A percentile compares a stretch with the other conserved stretches of the same genome.
Conservation (phyloP, 139 green algal species). For the Microglena sp. region DNA sequence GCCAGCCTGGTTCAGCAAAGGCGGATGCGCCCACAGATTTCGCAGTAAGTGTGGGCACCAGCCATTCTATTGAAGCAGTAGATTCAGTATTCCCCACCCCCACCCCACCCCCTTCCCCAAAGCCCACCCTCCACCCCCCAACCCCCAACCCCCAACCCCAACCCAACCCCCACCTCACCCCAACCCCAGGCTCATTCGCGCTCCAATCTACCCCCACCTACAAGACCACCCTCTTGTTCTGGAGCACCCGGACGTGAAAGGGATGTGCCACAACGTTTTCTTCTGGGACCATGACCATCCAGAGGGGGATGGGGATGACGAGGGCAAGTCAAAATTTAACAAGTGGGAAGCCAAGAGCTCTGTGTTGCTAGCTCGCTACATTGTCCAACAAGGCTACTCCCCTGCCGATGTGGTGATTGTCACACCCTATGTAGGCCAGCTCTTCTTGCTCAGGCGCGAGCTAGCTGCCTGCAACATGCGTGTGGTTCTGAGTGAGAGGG, state of each 20-base stretch:
- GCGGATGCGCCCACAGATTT: conserved; percentile 57
- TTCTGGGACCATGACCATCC: conserved; percentile 50
- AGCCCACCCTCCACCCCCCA: too few relatives aligned
- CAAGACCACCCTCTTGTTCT: conserved; percentile 30
- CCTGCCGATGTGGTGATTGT: conserved; percentile 54
- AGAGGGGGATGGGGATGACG: conserved; percentile 39
- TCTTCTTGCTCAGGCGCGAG: conserved; percentile 30
- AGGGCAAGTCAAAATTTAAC: conserved; percentile 53
- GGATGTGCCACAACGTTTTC: conserved; percentile 42
- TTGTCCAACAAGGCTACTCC: conserved; percentile 55
- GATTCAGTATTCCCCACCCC: too few relatives aligned
- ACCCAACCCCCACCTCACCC: too few relatives aligned
- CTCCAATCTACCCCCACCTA: conserved; percentile 39
- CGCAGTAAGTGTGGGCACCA: conserved; percentile 26
- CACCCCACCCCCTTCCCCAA: too few relatives aligned
- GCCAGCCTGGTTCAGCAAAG: conserved; percentile 45
- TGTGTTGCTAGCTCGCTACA: conserved; percentile 43
- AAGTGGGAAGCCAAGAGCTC: conserved; percentile 40
- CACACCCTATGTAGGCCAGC: conserved; percentile 69
- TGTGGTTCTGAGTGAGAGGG: conserved; percentile 43
- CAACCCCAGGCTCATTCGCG: conserved; percentile 38
- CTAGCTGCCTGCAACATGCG: conserved; percentile 27
- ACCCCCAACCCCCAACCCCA: too few relatives aligned
- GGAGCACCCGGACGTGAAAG: conserved; percentile 30
- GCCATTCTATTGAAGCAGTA: too few relatives aligned